Conservation (phyloP, 2,329 filamentous ascomycete genomes). For the Colletotrichum filicis region DNA sequence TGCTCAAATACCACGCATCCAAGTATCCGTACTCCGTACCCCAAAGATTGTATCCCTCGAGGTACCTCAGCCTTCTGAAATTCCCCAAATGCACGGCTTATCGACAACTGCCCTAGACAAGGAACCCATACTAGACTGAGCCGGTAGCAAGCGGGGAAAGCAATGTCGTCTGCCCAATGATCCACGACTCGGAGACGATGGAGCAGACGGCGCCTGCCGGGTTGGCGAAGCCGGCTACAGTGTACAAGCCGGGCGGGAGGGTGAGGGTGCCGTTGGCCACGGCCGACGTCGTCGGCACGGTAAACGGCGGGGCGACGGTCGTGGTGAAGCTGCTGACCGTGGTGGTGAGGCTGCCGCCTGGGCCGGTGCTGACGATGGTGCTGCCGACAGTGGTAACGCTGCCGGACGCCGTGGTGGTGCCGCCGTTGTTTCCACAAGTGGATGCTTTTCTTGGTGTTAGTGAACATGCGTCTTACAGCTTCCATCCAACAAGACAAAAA, state of each 20-base stretch:
- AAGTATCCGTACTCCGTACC: too few species aligned
- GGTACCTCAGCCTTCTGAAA: too few species aligned
- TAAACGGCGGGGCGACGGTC: background rate
- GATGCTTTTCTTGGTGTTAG: slow-evolving; percentile 6
- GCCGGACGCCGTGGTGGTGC: background rate
- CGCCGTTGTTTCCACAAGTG: background rate
- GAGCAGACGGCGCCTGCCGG: slow-evolving; percentile 18
- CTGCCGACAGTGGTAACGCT: background rate
- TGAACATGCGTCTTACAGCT: background rate
- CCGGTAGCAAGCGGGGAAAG: slow-evolving; percentile 2
- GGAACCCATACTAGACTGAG: background rate
- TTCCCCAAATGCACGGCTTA: background rate
- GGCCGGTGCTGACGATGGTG: slow-evolving; percentile 20
- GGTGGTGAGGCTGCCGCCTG: slow-evolving; percentile 11
- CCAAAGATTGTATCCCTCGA: too few species aligned
- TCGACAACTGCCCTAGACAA: background rate
- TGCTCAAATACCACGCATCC: too few species aligned
- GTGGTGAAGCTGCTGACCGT: slow-evolving; percentile 14
- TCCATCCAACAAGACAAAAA: too few species aligned
- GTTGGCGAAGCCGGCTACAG: slow-evolving; percentile 4
- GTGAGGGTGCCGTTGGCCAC: slow-evolving; percentile 27
- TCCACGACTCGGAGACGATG: slow-evolving; percentile 25
- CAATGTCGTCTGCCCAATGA: slow-evolving; percentile 23
- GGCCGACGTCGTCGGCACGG: slow-evolving; percentile 10
- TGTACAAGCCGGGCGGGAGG: slow-evolving; percentile 25